Base-by-base conservation (phyloP, 2,329 filamentous ascomycete genomes). In the Cadophora malorum region DNA sequence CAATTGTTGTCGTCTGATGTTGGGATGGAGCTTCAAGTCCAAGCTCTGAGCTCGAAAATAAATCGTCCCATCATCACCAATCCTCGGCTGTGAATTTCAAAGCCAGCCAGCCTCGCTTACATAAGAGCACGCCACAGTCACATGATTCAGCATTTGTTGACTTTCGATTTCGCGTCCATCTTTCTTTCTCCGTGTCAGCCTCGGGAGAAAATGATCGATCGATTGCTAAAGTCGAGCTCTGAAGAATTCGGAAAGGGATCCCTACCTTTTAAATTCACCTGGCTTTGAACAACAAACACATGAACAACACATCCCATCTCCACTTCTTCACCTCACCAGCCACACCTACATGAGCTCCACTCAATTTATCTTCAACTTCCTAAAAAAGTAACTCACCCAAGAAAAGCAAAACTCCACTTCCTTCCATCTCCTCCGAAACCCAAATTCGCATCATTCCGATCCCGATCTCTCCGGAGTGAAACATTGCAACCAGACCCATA, bases 41-140 rank as follows among this genome's bases (percentile, higher is more conserved):
- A 62, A 52, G 47, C 41, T 21, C 25, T 23, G 3, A 49, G 25
- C 41, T 49, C 47, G 31, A 49, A 33, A 49, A 52, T 41, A 62
- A 50, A 50, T 62, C 41, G 45, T 62, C 41, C 25, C 47, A 35
- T 62, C 28, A 35, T 33, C 59, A 50, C 47, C 56, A 59, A 62
- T 62, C 59, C 59, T 49, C 59, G 47, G 47, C 25, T 23, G 6
- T 4, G 41, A 62, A 62, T 62, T 62, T 52, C 59, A 62, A 62
- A 62, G 59, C 59, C 23, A 12, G 23, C 23, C 38, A 47, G 59
- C 53, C 53, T 56, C 53, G 28, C 55, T 55, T 38, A 58, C 55
- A 33, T 25, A 58, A n/a, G n/a, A n/a, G n/a, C n/a, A n/a, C n/a
- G n/a, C n/a, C n/a, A 41, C 28, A 56, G 55, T 55, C 52, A 55